Conservation (phyloP, 768 basidiomycete species). For the Panus rudis region DNA sequence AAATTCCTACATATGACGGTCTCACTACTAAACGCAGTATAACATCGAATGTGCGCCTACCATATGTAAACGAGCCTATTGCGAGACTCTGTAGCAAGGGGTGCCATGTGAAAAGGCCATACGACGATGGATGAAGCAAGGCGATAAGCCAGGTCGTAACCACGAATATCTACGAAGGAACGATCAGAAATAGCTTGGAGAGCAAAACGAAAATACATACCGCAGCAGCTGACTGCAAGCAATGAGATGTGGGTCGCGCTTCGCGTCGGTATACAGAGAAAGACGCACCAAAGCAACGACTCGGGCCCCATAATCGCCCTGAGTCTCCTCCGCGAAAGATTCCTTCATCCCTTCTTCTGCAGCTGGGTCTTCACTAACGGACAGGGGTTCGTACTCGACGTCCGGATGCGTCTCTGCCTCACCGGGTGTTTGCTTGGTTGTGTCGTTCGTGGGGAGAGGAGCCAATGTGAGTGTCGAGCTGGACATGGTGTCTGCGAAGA, state of each 20-base stretch:
- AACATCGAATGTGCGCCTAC: constrained; percentile 28
- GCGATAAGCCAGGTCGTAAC: constrained; percentile 21
- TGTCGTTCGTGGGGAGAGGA: neutral
- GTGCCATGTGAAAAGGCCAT: constrained; percentile 35
- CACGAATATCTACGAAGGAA: constrained; percentile 15
- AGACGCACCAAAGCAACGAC: constrained; percentile 8
- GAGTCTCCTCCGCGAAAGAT: constrained; percentile 2
- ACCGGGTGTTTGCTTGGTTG: too few species aligned
- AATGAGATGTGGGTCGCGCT: too few species aligned
- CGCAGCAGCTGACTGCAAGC: neutral
- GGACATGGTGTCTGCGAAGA: neutral
- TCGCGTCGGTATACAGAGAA: too few species aligned
- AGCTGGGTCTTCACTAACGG: neutral
- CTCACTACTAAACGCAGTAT: neutral
- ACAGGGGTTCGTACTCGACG: neutral
- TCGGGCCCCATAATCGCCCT: constrained; percentile 5
- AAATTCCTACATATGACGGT: constrained; percentile 40
- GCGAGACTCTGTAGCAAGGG: constrained; percentile 32
- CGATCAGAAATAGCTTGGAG: neutral
- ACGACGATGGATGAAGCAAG: constrained; percentile 17
- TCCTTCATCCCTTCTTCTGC: constrained; percentile 3
- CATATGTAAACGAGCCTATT: constrained; percentile 25
- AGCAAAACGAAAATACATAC: neutral
- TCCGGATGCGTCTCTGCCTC: too few species aligned
- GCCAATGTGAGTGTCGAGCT: neutral